Percentiles rank a stretch among this genome's conserved stretches.
These are phyloP conservation scores for Kokia cookei DNA, from an alignment of 441 rosid genomes.

Conservation along the genomic window DNA sequence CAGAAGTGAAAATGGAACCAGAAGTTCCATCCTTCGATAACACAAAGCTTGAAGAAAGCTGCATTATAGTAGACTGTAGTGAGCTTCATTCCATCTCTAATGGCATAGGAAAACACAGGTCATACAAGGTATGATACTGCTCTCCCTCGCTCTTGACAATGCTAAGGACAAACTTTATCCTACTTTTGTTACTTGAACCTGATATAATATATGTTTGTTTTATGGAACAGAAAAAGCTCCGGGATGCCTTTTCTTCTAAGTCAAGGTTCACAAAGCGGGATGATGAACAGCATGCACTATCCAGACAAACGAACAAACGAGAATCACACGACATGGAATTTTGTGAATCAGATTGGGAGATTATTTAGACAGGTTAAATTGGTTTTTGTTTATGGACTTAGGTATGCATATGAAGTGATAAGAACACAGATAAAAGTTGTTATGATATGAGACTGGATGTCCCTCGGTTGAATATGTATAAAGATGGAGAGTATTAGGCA, in stretches of 20 bases:
- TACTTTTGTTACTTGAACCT: not conserved
- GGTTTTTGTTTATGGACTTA: not conserved
- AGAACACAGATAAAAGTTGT: not conserved
- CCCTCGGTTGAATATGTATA: not conserved
- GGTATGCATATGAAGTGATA: not conserved
- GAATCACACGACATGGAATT: constrained; percentile 2
- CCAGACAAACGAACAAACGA: not conserved
- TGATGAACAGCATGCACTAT: not conserved
- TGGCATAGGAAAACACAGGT: not conserved
- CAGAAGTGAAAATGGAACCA: not conserved
- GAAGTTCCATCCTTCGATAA: not conserved
- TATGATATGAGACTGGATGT: not conserved
- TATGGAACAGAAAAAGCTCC: constrained; percentile 4
- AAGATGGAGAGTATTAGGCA: not conserved
- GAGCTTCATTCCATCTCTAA: constrained; percentile 8
- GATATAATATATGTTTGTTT: not conserved
- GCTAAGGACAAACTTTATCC: not conserved
- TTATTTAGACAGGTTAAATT: constrained; percentile 9
- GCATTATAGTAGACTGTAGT: constrained; percentile 9
- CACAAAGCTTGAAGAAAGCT: constrained; percentile 20
- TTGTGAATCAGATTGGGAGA: constrained; percentile 26
- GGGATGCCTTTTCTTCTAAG: not conserved
- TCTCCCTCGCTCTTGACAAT: not conserved
- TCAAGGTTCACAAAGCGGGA: not conserved
- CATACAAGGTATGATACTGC: constrained; percentile 18